Conservation (phyloP, 2,329 filamentous ascomycete species). For the Colletotrichum eleusines region DNA sequence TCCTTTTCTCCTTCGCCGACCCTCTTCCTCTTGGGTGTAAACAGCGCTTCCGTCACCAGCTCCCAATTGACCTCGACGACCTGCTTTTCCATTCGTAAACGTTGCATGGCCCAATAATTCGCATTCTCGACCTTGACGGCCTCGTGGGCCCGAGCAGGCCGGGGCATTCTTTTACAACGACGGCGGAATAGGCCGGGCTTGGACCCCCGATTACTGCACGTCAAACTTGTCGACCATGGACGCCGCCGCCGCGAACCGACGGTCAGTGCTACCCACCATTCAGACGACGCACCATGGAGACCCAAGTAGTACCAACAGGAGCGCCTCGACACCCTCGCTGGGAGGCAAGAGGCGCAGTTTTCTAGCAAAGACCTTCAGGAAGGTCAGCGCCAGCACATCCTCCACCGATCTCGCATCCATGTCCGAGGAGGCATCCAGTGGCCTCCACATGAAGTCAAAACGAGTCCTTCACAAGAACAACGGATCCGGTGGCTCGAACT, state of each 20-base stretch:
- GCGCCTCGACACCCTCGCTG: conserved; percentile 31
- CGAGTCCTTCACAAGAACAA: conserved; percentile 52
- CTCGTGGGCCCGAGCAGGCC: conserved; percentile 34
- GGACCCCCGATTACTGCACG: conserved; percentile 22
- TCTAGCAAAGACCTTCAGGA: conserved; percentile 42
- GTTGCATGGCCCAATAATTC: conserved; percentile 41
- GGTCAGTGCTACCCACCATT: conserved; percentile 39
- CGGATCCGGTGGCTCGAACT: conserved; percentile 41
- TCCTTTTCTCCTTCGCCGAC: conserved; percentile 1
- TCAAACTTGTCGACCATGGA: conserved; percentile 37
- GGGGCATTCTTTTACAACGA: conserved; percentile 22
- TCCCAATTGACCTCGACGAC: conserved; percentile 27
- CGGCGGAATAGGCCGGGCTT: conserved; percentile 33
- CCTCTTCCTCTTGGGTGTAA: background rate
- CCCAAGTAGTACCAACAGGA: conserved; percentile 11
- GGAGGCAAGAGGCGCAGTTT: conserved; percentile 40
- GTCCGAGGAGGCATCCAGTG: conserved; percentile 21
- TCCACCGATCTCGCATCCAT: conserved; percentile 37
- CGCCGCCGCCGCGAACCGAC: conserved; percentile 34
- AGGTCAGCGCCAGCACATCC: conserved; percentile 41
- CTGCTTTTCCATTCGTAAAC: background rate
- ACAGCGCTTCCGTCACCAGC: conserved; percentile 5
- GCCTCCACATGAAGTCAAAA: conserved; percentile 28
- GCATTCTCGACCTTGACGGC: conserved; percentile 41
- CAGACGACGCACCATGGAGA: conserved; percentile 41